These are phyloP conservation scores for Aspergillus sp. DNA, from an alignment of 2,329 filamentous ascomycete species.

Conservation along the genomic window DNA sequence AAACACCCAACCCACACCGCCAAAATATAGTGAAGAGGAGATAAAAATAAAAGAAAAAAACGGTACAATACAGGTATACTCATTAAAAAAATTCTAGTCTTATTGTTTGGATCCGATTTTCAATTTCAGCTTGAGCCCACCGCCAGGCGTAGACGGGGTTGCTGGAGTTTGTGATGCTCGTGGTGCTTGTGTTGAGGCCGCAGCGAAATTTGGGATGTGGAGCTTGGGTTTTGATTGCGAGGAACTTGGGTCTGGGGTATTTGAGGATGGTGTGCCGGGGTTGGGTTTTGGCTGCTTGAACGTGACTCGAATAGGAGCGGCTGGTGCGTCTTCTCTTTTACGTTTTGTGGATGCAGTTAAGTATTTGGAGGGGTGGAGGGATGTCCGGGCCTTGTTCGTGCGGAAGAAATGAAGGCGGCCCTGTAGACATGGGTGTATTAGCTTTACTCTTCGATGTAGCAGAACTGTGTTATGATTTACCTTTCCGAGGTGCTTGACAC, in stretches of 20 bases:
- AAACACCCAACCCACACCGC: conserved; percentile 12
- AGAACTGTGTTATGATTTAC: conserved; percentile 27
- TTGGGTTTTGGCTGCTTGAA: conserved; percentile 43
- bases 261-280: conserved; percentile 26
- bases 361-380: conserved; percentile 32
- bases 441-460: not conserved
- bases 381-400: conserved; percentile 40
- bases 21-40: conserved; percentile 7
- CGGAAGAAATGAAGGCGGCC: conserved; percentile 46
- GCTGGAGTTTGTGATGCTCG: conserved; percentile 23
- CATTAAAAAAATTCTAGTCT: conserved; percentile 9
- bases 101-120: conserved; percentile 38
- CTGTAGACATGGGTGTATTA: conserved; percentile 18
- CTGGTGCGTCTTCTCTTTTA: conserved; percentile 41
- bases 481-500: conserved; percentile 53
- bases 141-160: conserved; percentile 33
- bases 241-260: conserved; percentile 19
- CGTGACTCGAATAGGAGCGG: conserved; percentile 40
- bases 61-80: conserved; percentile 17
- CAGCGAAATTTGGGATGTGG: conserved; percentile 33
- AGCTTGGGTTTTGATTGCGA: conserved; percentile 30
- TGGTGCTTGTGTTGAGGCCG: conserved; percentile 21
- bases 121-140: conserved; percentile 45
- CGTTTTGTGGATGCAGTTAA: conserved; percentile 31
- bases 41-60: conserved; percentile 5